Evolutionary conservation across 192 early-diverging fungal species (phyloP).

Genomic region (Coemansia sp.): DNA sequence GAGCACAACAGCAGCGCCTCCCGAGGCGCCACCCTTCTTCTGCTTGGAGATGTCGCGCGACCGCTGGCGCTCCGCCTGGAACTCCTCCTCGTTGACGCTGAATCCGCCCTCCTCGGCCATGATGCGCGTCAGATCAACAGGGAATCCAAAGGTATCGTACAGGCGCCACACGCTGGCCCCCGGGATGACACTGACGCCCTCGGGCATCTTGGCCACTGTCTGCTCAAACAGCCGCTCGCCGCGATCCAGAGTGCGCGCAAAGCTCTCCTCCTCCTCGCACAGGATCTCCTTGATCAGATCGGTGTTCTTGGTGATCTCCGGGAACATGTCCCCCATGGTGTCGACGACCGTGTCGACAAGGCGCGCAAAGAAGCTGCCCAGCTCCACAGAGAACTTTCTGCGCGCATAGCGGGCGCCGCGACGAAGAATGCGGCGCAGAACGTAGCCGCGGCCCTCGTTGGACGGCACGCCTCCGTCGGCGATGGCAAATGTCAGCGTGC

Average conservation of each 20-base stretch:
- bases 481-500: conserved; percentile 95
- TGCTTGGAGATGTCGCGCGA: conserved; percentile 75
- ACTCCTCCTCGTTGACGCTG: conserved; percentile 80
- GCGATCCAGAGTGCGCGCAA: conserved; percentile 95
- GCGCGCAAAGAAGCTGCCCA: conserved; percentile 90
- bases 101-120: conserved; percentile 98
- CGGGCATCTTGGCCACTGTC: conserved; percentile 59
- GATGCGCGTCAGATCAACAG: conserved; percentile 92
- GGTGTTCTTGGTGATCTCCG: conserved; percentile 77
- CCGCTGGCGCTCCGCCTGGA: conserved; percentile 71
- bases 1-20: conserved; percentile 67
- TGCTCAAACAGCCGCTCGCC: conserved; percentile 93
- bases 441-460: conserved; percentile 98
- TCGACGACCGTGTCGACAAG: conserved; percentile 90
- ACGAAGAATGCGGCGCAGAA: conserved; percentile 92
- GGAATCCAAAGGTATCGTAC: conserved; percentile 99
- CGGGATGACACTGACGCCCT: conserved; percentile 60
- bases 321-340: conserved; percentile 91
- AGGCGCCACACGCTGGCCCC: conserved; percentile 95
- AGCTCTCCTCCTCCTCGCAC: conserved; percentile 93
- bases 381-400: conserved; percentile 85
- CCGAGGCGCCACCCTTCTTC: conserved; percentile 56
- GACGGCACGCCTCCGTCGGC: conserved; percentile 94
- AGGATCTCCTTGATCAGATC: conserved; percentile 91
- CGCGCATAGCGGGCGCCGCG: conserved; percentile 93